Conservation (phyloP, 2,329 filamentous ascomycete species). For the Stagonosporopsis cucurbitacearum region DNA sequence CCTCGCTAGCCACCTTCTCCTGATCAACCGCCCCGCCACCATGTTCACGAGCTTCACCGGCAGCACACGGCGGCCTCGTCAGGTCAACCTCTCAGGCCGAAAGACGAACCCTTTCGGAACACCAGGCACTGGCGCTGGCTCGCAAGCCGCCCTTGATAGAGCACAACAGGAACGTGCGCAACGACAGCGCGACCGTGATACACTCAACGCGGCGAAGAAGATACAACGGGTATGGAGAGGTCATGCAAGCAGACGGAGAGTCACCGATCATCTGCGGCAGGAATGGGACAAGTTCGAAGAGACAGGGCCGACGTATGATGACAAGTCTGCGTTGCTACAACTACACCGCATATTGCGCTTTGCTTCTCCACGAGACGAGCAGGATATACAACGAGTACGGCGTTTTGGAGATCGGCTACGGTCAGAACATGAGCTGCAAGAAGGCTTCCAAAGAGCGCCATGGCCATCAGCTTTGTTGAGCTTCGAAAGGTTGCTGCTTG, state of each 20-base stretch:
- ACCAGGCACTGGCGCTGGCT: conserved; percentile 66
- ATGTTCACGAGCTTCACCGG: conserved; percentile 97
- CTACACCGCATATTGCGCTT: conserved; percentile 55
- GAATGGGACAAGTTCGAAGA: conserved; percentile 43
- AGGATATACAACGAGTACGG: conserved; percentile 50
- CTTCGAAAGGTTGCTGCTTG: conserved; percentile 50
- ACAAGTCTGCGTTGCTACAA: conserved; percentile 50
- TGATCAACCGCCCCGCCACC: conserved; percentile 24
- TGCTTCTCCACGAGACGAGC: conserved; percentile 44
- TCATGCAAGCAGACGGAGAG: conserved; percentile 65
- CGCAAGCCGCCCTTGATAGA: conserved; percentile 79
- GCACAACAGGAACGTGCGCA: conserved; percentile 85
- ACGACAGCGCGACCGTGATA: conserved; percentile 80
- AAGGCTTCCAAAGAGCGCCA: conserved; percentile 31
- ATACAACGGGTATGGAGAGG: conserved; percentile 88
- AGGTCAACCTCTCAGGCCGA: conserved; percentile 92
- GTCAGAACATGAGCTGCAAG: conserved; percentile 33
- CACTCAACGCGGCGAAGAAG: conserved; percentile 72
- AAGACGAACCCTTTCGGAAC: conserved; percentile 78
- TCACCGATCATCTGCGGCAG: conserved; percentile 61
- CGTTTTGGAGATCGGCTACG: conserved; percentile 51
- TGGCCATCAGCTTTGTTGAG: conserved; percentile 54
- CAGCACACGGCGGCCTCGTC: conserved; percentile 80
- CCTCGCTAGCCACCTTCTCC: neutral
- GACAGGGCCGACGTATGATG: conserved; percentile 41